A percentile compares a stretch with the other conserved stretches of the same genome.
Evolutionary conservation across 495 filamentous ascomycete species (phyloP).

Genomic region (Penicillium maclennaniae): DNA sequence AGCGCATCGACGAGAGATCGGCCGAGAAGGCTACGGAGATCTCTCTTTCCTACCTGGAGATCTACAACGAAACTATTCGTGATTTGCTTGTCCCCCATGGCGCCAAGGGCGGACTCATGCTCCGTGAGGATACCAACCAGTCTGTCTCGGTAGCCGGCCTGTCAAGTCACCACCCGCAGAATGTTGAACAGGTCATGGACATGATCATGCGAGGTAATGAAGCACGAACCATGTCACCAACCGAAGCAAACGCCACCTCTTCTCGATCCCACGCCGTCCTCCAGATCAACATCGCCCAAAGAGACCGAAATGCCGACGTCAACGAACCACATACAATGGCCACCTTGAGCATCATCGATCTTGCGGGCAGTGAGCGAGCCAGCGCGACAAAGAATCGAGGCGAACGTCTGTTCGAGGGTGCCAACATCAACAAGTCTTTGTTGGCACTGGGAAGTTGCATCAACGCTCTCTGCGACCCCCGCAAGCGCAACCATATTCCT

Average conservation of each 20-base stretch:
- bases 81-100: constrained; percentile 86
- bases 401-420: constrained; percentile 85
- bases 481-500: constrained; percentile 89
- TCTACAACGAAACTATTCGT: constrained; percentile 98
- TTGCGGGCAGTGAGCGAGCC: constrained; percentile 93
- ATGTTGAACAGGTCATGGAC: constrained; percentile 95
- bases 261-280: constrained; percentile 98
- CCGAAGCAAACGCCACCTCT: constrained; percentile 95
- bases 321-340: constrained; percentile 98
- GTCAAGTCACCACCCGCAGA: constrained; percentile 84
- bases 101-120: constrained; percentile 82
- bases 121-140: constrained; percentile 92
- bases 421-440: constrained; percentile 98
- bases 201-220: constrained; percentile 97
- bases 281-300: constrained; percentile 93
- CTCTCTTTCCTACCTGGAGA: constrained; percentile 93
- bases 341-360: constrained; percentile 95
- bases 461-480: constrained; percentile 93
- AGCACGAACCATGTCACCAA: constrained; percentile 92
- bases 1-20: constrained; percentile 81
- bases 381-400: constrained; percentile 97
- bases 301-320: constrained; percentile 87
- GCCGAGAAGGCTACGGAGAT: constrained; percentile 86
- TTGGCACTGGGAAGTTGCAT: constrained; percentile 96
- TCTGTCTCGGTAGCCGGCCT: constrained; percentile 89